A percentile compares a stretch with the other conserved stretches of the same genome.
These are phyloP conservation scores for Schoenoplectus tabernaemontani DNA, from an alignment of 202 grass and related monocot species.

Conservation along the genomic window DNA sequence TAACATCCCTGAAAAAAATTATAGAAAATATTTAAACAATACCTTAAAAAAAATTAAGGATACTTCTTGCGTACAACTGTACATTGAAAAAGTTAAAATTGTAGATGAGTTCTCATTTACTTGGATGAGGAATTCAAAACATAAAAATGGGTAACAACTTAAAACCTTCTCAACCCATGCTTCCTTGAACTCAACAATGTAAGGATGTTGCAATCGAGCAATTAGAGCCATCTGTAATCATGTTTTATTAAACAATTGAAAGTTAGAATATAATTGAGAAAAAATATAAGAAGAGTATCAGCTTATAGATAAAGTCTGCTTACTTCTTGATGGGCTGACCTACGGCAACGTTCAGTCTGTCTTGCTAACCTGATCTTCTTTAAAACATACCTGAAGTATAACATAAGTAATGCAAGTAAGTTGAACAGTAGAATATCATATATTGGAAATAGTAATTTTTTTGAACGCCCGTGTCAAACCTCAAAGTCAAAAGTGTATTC, in stretches of 20 bases:
- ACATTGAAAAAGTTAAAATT: background rate
- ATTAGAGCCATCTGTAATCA: conserved; percentile 90
- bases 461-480: background rate
- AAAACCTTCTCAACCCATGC: conserved; percentile 99
- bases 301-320: conserved; percentile 12
- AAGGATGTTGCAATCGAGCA: conserved; percentile 87
- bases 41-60: background rate
- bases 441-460: background rate
- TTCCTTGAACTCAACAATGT: conserved; percentile 92
- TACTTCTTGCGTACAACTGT: no score
- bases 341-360: conserved; percentile 86
- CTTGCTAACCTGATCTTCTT: conserved; percentile 95
- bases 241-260: conserved; percentile 12
- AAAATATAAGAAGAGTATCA: background rate
- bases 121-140: background rate
- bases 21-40: conserved; percentile 16
- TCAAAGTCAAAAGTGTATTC: background rate
- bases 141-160: background rate
- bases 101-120: background rate
- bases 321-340: conserved; percentile 97
- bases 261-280: conserved; percentile 1
- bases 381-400: conserved; percentile 67
- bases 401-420: background rate
- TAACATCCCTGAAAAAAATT: conserved; percentile 57
- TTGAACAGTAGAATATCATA: background rate